Conservation (phyloP, 2,329 filamentous ascomycete species). For the Neofusicoccum umdonicola region DNA sequence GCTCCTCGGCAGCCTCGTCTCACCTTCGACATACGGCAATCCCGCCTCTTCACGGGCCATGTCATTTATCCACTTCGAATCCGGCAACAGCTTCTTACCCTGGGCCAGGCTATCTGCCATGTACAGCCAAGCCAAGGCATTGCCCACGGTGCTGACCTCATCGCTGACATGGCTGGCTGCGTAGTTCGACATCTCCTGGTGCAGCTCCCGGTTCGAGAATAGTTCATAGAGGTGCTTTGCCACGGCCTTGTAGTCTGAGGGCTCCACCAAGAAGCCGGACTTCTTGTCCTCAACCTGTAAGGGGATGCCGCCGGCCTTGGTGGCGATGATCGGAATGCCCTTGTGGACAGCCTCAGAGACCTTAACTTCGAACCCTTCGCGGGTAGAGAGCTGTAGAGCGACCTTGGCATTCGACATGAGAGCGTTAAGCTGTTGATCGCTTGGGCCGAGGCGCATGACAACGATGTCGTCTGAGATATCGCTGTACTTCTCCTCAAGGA, state of each 20-base stretch:
- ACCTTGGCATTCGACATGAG: constrained; percentile 70
- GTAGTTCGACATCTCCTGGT: constrained; percentile 64
- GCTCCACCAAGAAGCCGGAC: constrained; percentile 71
- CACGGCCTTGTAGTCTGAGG: constrained; percentile 68
- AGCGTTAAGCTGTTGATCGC: constrained; percentile 76
- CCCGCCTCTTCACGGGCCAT: constrained; percentile 66
- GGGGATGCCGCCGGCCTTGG: constrained; percentile 74
- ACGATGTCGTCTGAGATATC: constrained; percentile 58
- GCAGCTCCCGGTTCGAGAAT: constrained; percentile 64
- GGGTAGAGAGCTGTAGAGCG: constrained; percentile 74
- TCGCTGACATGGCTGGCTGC: constrained; percentile 69
- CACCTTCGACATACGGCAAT: constrained; percentile 55
- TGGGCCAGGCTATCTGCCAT: constrained; percentile 66
- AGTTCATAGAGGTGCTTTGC: constrained; percentile 65
- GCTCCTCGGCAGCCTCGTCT: constrained; percentile 58
- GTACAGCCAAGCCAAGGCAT: constrained; percentile 74
- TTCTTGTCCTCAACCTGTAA: constrained; percentile 70
- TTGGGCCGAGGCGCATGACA: constrained; percentile 73
- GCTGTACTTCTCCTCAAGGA: constrained; percentile 60
- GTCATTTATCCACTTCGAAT: constrained; percentile 70
- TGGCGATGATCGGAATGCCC: constrained; percentile 74
- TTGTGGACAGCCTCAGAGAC: constrained; percentile 81
- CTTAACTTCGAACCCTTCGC: constrained; percentile 84
- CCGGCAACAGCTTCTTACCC: constrained; percentile 56
- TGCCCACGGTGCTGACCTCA: constrained; percentile 78